A percentile compares a stretch with the other conserved stretches of the same genome.
These are phyloP conservation scores for Diplogelasinospora grovesii DNA, from an alignment of 495 filamentous ascomycete genomes.

Conservation along the genomic window DNA sequence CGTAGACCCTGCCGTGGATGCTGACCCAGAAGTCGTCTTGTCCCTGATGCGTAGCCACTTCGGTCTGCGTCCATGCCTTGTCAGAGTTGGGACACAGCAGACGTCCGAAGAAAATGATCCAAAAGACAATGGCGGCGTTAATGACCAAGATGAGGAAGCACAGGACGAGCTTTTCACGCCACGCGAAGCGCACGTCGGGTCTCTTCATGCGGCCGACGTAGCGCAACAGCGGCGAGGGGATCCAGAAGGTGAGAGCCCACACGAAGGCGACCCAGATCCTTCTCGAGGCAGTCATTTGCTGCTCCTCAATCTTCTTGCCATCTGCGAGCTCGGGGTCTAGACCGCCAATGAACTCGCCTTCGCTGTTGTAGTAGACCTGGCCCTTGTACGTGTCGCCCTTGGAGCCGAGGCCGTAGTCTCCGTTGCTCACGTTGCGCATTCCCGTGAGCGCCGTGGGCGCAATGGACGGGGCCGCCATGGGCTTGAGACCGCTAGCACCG, in stretches of 20 bases:
- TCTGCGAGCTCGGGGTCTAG: constrained; percentile 72
- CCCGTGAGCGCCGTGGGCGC: constrained; percentile 63
- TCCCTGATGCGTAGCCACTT: constrained; percentile 65
- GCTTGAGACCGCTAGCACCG: constrained; percentile 30
- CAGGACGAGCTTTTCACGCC: constrained; percentile 89
- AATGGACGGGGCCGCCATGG: constrained; percentile 57
- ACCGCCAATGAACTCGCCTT: constrained; percentile 46
- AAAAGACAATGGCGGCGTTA: constrained; percentile 83
- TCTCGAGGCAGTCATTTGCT: constrained; percentile 53
- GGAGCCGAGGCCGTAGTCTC: constrained; percentile 79
- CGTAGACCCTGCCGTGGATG: constrained; percentile 84
- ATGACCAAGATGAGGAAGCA: constrained; percentile 72
- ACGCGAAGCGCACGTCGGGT: constrained; percentile 93
- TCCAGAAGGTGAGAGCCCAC: constrained; percentile 90
- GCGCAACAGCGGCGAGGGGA: constrained; percentile 77
- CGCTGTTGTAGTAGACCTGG: constrained; percentile 61
- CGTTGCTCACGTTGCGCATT: constrained; percentile 55
- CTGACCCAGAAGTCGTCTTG: constrained; percentile 81
- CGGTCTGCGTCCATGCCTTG: constrained; percentile 75
- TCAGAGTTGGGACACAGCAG: constrained; percentile 86
- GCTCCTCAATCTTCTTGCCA: constrained; percentile 67
- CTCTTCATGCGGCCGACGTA: constrained; percentile 92
- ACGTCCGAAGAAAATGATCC: constrained; percentile 79
- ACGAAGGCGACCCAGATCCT: constrained; percentile 74
- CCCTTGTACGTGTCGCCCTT: constrained; percentile 78